phyloP scores from a whole-genome alignment of 192 early-diverging fungal species.

The Gigaspora rosea region DNA sequence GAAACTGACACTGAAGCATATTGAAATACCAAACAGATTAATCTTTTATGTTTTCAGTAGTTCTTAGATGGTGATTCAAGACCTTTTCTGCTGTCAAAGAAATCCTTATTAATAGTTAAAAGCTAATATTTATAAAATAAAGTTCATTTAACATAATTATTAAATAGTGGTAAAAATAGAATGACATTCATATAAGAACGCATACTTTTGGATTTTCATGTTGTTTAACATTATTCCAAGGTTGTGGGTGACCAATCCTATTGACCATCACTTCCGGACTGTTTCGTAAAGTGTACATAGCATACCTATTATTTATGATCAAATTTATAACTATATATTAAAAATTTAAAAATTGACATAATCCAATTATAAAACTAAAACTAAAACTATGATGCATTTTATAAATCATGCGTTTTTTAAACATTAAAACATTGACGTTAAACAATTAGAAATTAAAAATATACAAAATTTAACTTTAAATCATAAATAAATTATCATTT shows the following conservation, averaged over 20 bases:
- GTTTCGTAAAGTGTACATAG: neutral
- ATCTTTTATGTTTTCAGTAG: neutral
- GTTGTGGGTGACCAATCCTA: neutral
- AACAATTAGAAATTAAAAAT: neutral
- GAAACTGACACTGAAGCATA: too few relatives aligned
- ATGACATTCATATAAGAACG: neutral
- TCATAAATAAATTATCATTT: too few relatives aligned
- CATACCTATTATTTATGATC: neutral
- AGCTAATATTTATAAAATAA: neutral
- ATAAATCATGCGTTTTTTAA: neutral
- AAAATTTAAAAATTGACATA: neutral
- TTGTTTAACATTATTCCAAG: slow-evolving; percentile 11
- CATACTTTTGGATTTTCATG: slow-evolving; percentile 13
- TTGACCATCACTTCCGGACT: slow-evolving; percentile 11
- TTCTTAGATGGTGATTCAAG: neutral
- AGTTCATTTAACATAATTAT: neutral
- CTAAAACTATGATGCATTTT: neutral
- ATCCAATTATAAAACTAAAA: neutral
- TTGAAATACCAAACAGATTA: too few relatives aligned
- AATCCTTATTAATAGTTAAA: neutral
- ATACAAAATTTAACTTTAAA: neutral
- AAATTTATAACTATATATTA: neutral
- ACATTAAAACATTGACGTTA: too few relatives aligned
- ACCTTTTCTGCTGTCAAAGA: slow-evolving; percentile 9
- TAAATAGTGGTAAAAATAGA: neutral